These are phyloP conservation scores for Suhomyces bokatorum DNA, from an alignment of 1,139 yeast species.

Conservation along the genomic window DNA sequence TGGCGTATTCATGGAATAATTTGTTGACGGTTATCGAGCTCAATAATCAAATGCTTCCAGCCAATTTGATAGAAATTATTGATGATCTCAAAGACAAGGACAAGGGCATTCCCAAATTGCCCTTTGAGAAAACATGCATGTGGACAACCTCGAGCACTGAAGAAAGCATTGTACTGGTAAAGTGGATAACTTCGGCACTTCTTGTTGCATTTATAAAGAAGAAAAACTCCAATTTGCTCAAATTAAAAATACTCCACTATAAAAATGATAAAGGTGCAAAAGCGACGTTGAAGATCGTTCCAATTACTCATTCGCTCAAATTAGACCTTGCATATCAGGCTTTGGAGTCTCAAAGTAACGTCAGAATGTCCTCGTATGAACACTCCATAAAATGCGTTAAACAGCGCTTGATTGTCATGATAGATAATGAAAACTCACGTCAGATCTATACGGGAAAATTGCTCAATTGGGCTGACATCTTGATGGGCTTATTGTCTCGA, in stretches of 20 bases:
- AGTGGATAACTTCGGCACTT: conserved; percentile 60
- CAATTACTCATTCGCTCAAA: conserved; percentile 2
- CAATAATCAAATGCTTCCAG: conserved; percentile 31
- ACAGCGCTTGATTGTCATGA: conserved; percentile 27
- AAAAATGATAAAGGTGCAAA: background rate
- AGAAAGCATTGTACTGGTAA: conserved; percentile 51
- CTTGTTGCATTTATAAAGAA: conserved; percentile 37
- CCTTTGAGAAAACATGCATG: conserved; percentile 46
- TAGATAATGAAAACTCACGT: background rate
- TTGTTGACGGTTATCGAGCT: conserved; percentile 57
- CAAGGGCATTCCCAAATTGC: conserved; percentile 37
- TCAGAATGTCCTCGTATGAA: conserved; percentile 2
- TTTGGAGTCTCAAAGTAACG: background rate
- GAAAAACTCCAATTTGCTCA: background rate
- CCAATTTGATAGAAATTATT: conserved; percentile 28
- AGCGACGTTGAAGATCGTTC: conserved; percentile 3
- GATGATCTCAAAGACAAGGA: conserved; percentile 44
- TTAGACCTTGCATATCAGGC: background rate
- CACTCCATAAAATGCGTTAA: conserved; percentile 28
- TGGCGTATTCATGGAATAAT: conserved; percentile 71
- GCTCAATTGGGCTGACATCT: conserved; percentile 73
- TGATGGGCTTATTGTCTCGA: conserved; percentile 47
- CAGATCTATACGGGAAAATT: conserved; percentile 56
- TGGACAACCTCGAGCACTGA: conserved; percentile 35
- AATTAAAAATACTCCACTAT: conserved; percentile 10